phyloP scores from a whole-genome alignment of 2,329 filamentous ascomycete species.

The Fusarium coffeatum region DNA sequence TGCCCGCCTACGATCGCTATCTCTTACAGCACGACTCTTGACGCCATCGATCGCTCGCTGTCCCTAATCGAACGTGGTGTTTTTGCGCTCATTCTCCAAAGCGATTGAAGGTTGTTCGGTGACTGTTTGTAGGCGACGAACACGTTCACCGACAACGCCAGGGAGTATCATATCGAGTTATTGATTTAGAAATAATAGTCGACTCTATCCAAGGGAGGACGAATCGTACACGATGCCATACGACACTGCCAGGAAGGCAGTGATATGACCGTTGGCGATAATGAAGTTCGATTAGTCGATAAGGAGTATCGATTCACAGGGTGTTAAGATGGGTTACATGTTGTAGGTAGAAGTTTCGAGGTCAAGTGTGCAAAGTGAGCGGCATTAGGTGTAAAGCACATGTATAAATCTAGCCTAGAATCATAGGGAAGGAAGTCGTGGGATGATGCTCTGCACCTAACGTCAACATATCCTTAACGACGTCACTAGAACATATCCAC shows the following conservation, averaged over 20 bases:
- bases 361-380: background rate
- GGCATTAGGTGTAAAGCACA: background rate
- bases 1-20: constrained; percentile 40
- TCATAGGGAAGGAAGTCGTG: constrained; percentile 13
- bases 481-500: constrained; percentile 2
- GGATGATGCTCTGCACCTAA: constrained; percentile 15
- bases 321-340: constrained; percentile 17
- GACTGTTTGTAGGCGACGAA: constrained; percentile 46
- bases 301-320: constrained; percentile 16
- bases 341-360: constrained; percentile 5
- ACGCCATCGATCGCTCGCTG: constrained; percentile 42
- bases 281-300: constrained; percentile 20
- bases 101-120: constrained; percentile 17
- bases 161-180: constrained; percentile 36
- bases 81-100: constrained; percentile 41
- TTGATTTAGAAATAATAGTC: constrained; percentile 13
- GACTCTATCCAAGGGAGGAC: constrained; percentile 11
- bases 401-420: constrained; percentile 1
- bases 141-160: constrained; percentile 48
- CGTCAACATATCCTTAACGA: constrained; percentile 23
- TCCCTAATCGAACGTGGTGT: constrained; percentile 46
- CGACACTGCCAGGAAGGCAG: constrained; percentile 29
- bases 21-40: constrained; percentile 45
- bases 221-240: constrained; percentile 10
- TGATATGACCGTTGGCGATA: background rate